These are phyloP conservation scores for Thalassiosira exigua DNA, from an alignment of 352 stramenopile genomes.

Conservation along the genomic window DNA sequence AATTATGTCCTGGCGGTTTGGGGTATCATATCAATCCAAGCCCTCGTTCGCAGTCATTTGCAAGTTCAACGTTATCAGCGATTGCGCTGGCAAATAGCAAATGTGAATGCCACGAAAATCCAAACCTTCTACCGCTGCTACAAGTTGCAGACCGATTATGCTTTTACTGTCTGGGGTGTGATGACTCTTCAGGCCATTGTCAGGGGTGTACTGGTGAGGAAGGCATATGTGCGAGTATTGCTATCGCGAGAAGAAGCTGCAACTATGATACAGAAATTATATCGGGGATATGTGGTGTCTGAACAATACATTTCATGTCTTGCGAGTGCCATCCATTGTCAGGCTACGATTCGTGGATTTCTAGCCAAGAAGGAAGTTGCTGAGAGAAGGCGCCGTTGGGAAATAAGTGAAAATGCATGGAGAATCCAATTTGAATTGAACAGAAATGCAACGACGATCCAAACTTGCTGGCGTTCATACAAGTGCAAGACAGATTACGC, in stretches of 20 bases:
- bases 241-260: no score
- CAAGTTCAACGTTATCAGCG: no score
- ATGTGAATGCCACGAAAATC: no score
- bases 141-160: no score
- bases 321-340: slow-evolving; percentile 4
- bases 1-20: neutral
- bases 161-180: no score
- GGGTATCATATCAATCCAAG: neutral
- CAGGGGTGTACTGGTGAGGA: neutral
- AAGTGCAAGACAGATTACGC: slow-evolving; percentile 12
- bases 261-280: slow-evolving; percentile 8
- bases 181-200: slow-evolving; percentile 12
- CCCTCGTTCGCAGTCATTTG: neutral
- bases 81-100: no score
- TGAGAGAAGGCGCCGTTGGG: slow-evolving; percentile 1
- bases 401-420: slow-evolving; percentile 8
- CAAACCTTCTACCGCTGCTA: no score
- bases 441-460: slow-evolving; percentile 15
- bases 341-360: slow-evolving; percentile 15
- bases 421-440: neutral
- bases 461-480: slow-evolving; percentile 12
- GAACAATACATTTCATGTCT: neutral
- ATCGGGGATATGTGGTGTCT: slow-evolving; percentile 4
- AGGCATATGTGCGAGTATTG: no score
- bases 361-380: slow-evolving; percentile 24